A percentile compares a stretch with the other conserved stretches of the same genome.
These are phyloP conservation scores for maize (Zea mays) DNA, from an alignment of 176 grass and related monocot genomes.

Conservation along the genomic window Zm-B73-REFERENCE-NAM-5.0 NC_050096.1:271998001-271998500, in stretches of 20 bases:
- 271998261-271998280: slow-evolving; percentile 88
- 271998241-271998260: slow-evolving; percentile 50
- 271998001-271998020: slow-evolving; percentile 70
- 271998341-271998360: slow-evolving; percentile 14
- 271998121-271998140: slow-evolving; percentile 98
- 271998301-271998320: slow-evolving; percentile 26
- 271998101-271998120: slow-evolving; percentile 98
- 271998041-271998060: slow-evolving; percentile 99
- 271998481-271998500: slow-evolving; percentile 76
- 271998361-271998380: slow-evolving; percentile 73
- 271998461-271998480: slow-evolving; percentile 80
- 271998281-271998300: slow-evolving; percentile 71
- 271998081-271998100: slow-evolving; percentile 83
- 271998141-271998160: slow-evolving; percentile 78
- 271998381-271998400: slow-evolving; percentile 91
- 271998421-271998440: slow-evolving; percentile 86
- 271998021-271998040: slow-evolving; percentile 76
- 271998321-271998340: slow-evolving; percentile 44
- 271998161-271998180: slow-evolving; percentile 83
- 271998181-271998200: slow-evolving; percentile 84
- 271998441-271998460: slow-evolving; percentile 83
- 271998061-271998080: slow-evolving; percentile 92
- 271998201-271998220: slow-evolving; percentile 53
- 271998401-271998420: slow-evolving; percentile 89
- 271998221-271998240: slow-evolving; percentile 26